Percentiles rank a stretch among this genome's conserved stretches.
phyloP scores from a whole-genome alignment of 129 eudicot genomes.

The Helianthus tuberosus region DNA sequence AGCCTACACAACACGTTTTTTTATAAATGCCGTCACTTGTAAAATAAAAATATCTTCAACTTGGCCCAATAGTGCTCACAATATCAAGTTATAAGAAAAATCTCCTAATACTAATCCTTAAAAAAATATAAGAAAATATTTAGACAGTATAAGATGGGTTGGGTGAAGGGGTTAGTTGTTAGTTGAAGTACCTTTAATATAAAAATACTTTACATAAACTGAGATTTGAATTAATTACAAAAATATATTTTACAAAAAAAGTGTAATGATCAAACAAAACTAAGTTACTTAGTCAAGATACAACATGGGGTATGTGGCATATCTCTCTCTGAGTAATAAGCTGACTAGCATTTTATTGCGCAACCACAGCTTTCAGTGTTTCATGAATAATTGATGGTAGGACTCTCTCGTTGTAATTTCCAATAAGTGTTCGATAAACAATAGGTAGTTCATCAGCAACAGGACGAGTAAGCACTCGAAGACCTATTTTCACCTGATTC shows the following conservation, averaged over 20 bases:
- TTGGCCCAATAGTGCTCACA: too few species aligned
- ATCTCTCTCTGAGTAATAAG: conserved; percentile 72
- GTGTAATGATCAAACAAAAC: not conserved
- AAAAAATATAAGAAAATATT: too few species aligned
- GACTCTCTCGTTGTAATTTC: conserved; percentile 60
- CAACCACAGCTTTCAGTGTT: conserved; percentile 63
- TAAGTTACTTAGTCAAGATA: not conserved
- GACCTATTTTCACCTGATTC: conserved; percentile 46
- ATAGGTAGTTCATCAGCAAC: conserved; percentile 50
- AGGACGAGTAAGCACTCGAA: conserved; percentile 64
- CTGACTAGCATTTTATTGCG: conserved; percentile 65
- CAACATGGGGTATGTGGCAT: not conserved
- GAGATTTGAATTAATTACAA: too few species aligned
- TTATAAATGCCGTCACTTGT: not conserved
- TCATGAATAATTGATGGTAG: conserved; percentile 65
- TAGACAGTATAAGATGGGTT: too few species aligned
- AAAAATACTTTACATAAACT: not conserved
- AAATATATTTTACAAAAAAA: not conserved
- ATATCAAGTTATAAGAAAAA: too few species aligned
- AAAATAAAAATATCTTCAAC: not conserved
- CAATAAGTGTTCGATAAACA: conserved; percentile 59
- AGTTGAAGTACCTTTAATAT: not conserved
- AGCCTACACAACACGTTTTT: conserved; percentile 33
- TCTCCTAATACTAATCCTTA: too few species aligned
- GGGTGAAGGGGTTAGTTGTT: not conserved